Evolutionary conservation across 2,329 filamentous ascomycete genomes (phyloP), one percentile per base, ranked within the genome.

Genomic region (Trichoderma cornu-damae): DNA sequence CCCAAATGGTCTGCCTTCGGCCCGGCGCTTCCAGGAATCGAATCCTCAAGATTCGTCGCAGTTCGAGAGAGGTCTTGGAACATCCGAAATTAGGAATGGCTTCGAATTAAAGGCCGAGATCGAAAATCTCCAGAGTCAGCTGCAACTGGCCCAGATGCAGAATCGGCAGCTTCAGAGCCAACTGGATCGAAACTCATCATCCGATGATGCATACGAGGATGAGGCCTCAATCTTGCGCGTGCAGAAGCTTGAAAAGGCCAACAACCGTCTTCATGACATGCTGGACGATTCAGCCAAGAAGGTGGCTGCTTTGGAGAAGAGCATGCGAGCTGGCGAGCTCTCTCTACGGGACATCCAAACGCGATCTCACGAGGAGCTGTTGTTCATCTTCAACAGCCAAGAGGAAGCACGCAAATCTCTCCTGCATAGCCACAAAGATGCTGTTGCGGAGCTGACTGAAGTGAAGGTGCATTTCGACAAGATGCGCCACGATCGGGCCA

Each of bases 211-310:
- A 70, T 69, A 84, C 57, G 88, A 93, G 38, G 86, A 94, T 43
- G 93, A 86, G 64, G 89, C 90, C 1, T 93, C 90, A 1, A 70
- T 88, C 47, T 82, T 87, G 55, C 86, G 94, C 14, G 87, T 96
- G 66, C 88, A 96, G 68, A 93, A 96, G 73, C 81, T 97, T 4
- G 93, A 97, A 72, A 85, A 90, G 64, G 93, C 89, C 68, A 97
- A 97, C 73, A 92, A 83, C 70, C 86, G 91, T 57, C 80, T 97
- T 12, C 93, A 97, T 67, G 90, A 96, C 61, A 90, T 96, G 82
- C 85, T 97, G 4, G 93, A 97, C 70, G 91, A 96, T 70, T 96
- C 93, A 2, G 80, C 87, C 16, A 93, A 90, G 78, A 96, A 96
- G 74, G 87, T 96, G 2, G 96, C 93, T 6, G 83, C 87, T 0